A percentile compares a stretch with the other conserved stretches of the same genome.
phyloP scores from a whole-genome alignment of 2,329 filamentous ascomycete species.

The Botrytis porri region DNA sequence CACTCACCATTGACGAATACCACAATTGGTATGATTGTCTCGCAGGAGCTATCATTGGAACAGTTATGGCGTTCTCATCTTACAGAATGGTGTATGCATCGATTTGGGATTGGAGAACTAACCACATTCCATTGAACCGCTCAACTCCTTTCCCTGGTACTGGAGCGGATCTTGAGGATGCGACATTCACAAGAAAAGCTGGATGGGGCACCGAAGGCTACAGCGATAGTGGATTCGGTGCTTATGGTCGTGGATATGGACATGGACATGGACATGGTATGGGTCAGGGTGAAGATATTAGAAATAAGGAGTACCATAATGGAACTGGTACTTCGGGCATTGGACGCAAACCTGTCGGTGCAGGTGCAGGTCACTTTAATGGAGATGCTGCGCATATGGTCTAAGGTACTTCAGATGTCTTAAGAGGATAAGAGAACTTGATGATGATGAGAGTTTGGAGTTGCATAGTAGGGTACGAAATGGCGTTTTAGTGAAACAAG shows the following conservation, averaged over 20 bases:
- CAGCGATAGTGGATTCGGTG: slow-evolving; percentile 1
- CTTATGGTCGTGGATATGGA: not conserved
- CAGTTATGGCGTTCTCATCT: slow-evolving; percentile 59
- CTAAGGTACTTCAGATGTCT: not conserved
- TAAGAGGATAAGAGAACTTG: not conserved
- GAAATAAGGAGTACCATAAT: not conserved
- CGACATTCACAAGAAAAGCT: slow-evolving; percentile 56
- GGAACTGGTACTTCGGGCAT: not conserved
- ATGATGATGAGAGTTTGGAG: not conserved
- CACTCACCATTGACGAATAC: slow-evolving; percentile 68
- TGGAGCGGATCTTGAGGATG: slow-evolving; percentile 48
- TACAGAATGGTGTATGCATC: slow-evolving; percentile 67
- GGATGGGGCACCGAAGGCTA: slow-evolving; percentile 51
- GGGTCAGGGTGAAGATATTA: not conserved
- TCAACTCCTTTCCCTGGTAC: slow-evolving; percentile 49
- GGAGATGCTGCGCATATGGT: slow-evolving; percentile 12
- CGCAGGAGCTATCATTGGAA: slow-evolving; percentile 63
- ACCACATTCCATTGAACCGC: slow-evolving; percentile 64
- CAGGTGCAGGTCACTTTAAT: not conserved
- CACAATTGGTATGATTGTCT: slow-evolving; percentile 77
- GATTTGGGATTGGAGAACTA: slow-evolving; percentile 66
- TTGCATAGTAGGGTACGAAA: not conserved
- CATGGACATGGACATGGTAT: slow-evolving; percentile 11
- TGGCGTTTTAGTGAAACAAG: slow-evolving; percentile 8
- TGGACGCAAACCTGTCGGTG: slow-evolving; percentile 10